phyloP scores from a whole-genome alignment of 2,329 filamentous ascomycete genomes.

The Domatiomyces globalis region DNA sequence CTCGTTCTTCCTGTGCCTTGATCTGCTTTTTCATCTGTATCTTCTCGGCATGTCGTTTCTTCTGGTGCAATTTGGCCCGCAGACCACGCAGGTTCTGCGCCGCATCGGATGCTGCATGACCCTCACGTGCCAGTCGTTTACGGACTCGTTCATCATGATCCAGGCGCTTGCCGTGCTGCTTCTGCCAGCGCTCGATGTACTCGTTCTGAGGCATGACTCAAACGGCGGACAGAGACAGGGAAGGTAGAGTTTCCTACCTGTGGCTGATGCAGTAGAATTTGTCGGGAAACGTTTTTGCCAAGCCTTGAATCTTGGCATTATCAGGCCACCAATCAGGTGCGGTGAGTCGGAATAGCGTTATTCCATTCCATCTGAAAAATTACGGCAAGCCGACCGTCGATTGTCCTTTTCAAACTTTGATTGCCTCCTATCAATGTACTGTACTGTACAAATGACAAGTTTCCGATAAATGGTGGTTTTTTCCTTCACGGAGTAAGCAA shows the following conservation, averaged over 20 bases:
- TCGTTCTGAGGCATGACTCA: slow-evolving; percentile 18
- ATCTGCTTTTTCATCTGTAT: slow-evolving; percentile 95
- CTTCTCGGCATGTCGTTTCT: slow-evolving; percentile 94
- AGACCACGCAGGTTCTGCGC: slow-evolving; percentile 88
- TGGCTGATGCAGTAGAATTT: neutral
- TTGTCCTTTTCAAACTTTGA: too few species aligned
- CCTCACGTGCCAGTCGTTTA: slow-evolving; percentile 77
- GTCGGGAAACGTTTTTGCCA: neutral
- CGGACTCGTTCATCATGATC: slow-evolving; percentile 81
- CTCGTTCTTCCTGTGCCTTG: slow-evolving; percentile 88
- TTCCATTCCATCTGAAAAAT: too few species aligned
- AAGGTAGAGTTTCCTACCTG: neutral
- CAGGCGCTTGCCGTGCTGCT: slow-evolving; percentile 48
- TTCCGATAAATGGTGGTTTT: too few species aligned
- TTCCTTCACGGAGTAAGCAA: too few species aligned
- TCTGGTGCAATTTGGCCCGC: slow-evolving; percentile 80
- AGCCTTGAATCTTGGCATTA: neutral
- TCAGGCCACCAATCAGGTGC: too few species aligned
- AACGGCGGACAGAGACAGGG: neutral
- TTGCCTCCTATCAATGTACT: too few species aligned
- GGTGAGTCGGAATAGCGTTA: too few species aligned
- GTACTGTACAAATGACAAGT: too few species aligned
- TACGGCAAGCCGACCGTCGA: too few species aligned
- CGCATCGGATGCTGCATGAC: slow-evolving; percentile 74
- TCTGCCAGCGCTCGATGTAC: slow-evolving; percentile 53